These are phyloP conservation scores for Penicillium coffeae DNA, from an alignment of 495 filamentous ascomycete species.

Conservation along the genomic window DNA sequence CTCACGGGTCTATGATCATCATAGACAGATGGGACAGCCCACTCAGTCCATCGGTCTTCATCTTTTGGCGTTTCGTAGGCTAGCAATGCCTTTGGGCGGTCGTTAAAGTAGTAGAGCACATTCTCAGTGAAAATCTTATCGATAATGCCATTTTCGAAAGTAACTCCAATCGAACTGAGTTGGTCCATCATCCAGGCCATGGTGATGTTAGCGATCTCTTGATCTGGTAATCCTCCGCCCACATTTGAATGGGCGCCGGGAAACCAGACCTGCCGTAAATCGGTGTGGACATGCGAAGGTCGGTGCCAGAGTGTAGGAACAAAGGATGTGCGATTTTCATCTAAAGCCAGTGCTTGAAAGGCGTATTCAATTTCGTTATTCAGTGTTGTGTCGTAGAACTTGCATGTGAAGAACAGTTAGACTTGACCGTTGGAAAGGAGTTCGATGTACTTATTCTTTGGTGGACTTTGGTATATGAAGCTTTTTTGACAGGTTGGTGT, in stretches of 20 bases:
- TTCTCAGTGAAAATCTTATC: conserved; percentile 46
- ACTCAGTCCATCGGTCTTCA: conserved; percentile 23
- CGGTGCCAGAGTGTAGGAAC: conserved; percentile 63
- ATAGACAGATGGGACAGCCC: conserved; percentile 44
- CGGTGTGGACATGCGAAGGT: conserved; percentile 36
- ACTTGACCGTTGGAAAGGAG: neutral
- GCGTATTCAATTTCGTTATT: conserved; percentile 59
- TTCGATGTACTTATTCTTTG: conserved; percentile 35
- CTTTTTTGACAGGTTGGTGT: conserved; percentile 29
- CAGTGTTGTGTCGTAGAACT: conserved; percentile 59
- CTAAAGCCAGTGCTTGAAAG: conserved; percentile 71
- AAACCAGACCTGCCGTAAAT: conserved; percentile 72
- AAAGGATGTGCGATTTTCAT: conserved; percentile 62
- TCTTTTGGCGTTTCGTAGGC: conserved; percentile 4
- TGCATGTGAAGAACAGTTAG: conserved; percentile 26
- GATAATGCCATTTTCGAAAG: conserved; percentile 50
- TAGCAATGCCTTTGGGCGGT: conserved; percentile 7
- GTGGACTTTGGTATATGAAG: conserved; percentile 43
- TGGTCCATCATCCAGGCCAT: conserved; percentile 75
- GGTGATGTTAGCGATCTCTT: conserved; percentile 60
- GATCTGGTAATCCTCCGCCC: conserved; percentile 58
- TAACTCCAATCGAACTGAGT: conserved; percentile 56
- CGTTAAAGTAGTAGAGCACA: conserved; percentile 40
- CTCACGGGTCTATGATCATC: conserved; percentile 46
- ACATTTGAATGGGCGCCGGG: conserved; percentile 64